Evolutionary conservation across 768 basidiomycete species (phyloP), one percentile per base, ranked within the genome.

Genomic region (Thelephora aurantiotincta): DNA sequence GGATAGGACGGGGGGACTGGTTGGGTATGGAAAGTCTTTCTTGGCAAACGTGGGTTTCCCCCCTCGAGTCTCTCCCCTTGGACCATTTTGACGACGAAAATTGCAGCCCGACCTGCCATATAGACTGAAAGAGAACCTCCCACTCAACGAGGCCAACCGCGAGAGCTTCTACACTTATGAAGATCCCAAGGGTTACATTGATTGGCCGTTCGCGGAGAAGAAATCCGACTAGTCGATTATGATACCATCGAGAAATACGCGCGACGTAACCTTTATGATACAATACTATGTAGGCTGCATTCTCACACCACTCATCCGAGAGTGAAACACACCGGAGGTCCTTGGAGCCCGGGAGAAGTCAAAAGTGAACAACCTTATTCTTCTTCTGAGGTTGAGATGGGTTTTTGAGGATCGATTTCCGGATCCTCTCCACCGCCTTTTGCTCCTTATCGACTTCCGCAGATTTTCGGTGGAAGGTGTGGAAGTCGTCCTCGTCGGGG

Each of bases 401-500:
- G 35, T 52, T 51, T n/a, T 53, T 69, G 16, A 67, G 56, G 13
- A 60, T 42, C 53, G 53, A 53, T 43, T 68, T 67, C 58, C 64
- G 74, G 46, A 54, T 52, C 50, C 65, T 71, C 22, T 68, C 68
- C 45, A 69, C 67, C 38, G 57, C 60, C 55, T 72, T 76, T 56
- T 82, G 78, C 22, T 78, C 75, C 23, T 63, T 68, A 23, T 83
- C 77, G 0, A 87, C 67, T 50, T 81, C 77, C 9, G 60, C 64
- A 41, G 68, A 75, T 46, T 66, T 72, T 38, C 89, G 74, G 58
- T 80, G 82, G 60, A 91, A 72, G 0, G 69, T 69, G 61, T 92
- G 91, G 65, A 93, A 96, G 60, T 96, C 93, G 58, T 97, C 93
- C 61, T 97, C 93, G 59, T 97, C 93, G 7, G 93, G 82, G 19